phyloP scores from a whole-genome alignment of 257 asterid genomes.

The Capsicum rhomboideum region DNA sequence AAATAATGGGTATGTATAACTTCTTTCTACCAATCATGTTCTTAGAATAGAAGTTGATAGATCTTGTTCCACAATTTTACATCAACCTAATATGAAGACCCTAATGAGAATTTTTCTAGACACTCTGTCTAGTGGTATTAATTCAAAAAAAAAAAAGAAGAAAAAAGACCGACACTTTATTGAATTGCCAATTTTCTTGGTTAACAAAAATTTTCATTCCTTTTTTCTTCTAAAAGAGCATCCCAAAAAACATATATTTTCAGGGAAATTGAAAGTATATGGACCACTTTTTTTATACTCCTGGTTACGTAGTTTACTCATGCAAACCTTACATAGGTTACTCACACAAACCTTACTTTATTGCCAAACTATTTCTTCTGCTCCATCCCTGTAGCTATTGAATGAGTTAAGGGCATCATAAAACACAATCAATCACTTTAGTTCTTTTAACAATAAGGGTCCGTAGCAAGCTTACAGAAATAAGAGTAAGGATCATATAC shows the following conservation, averaged over 20 bases:
- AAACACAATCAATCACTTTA: not conserved
- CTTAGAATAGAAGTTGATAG: not conserved
- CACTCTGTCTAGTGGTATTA: too few species aligned
- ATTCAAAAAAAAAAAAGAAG: too few species aligned
- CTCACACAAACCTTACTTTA: not conserved
- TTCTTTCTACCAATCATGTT: not conserved
- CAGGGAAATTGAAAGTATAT: not conserved
- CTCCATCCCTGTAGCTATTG: not conserved
- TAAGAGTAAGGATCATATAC: too few species aligned
- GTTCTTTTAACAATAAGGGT: too few species aligned
- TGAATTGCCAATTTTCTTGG: not conserved
- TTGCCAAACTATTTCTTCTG: not conserved
- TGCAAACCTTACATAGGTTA: not conserved
- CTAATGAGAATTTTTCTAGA: too few species aligned
- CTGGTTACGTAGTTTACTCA: too few species aligned
- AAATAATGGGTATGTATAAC: not conserved
- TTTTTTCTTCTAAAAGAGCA: not conserved
- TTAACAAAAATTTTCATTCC: not conserved
- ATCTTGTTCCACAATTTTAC: not conserved
- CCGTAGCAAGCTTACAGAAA: too few species aligned
- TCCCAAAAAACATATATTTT: not conserved
- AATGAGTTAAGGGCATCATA: not conserved
- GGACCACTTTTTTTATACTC: not conserved
- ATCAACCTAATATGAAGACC: not conserved
- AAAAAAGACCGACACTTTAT: not conserved